Conservation (phyloP, 345 rosid species). For the Bruguiera parviflora region DNA sequence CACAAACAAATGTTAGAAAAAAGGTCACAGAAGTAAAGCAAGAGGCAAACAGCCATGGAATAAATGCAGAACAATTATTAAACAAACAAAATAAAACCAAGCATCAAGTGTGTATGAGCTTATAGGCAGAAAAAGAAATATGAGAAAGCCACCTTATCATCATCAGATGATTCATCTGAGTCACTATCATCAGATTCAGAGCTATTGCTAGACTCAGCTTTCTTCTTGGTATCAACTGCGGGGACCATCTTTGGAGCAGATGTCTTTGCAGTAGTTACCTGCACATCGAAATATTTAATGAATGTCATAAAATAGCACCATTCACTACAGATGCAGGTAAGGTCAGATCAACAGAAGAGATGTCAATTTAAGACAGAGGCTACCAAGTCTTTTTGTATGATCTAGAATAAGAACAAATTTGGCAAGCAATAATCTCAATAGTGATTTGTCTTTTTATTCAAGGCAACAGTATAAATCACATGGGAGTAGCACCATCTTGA, state of each 20-base stretch:
- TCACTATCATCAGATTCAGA: slow-evolving; percentile 21
- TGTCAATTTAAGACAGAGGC: no score
- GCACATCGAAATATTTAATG: background rate
- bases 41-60: background rate
- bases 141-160: slow-evolving; percentile 9
- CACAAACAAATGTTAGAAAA: background rate
- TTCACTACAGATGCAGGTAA: background rate
- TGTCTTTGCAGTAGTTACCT: slow-evolving; percentile 8
- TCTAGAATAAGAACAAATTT: no score
- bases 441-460: no score
- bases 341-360: no score
- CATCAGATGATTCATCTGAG: slow-evolving; percentile 17
- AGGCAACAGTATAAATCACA: no score
- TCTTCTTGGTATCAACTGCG: background rate
- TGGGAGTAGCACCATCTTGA: no score
- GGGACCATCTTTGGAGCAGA: background rate
- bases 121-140: background rate
- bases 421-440: background rate
- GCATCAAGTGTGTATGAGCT: no score
- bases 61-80: background rate
- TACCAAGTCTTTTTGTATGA: no score
- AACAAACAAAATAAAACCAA: background rate
- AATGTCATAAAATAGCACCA: background rate
- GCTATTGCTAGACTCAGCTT: background rate
- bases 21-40: background rate